Conservation (phyloP, 768 basidiomycete species). For the Tulasnella sp. region DNA sequence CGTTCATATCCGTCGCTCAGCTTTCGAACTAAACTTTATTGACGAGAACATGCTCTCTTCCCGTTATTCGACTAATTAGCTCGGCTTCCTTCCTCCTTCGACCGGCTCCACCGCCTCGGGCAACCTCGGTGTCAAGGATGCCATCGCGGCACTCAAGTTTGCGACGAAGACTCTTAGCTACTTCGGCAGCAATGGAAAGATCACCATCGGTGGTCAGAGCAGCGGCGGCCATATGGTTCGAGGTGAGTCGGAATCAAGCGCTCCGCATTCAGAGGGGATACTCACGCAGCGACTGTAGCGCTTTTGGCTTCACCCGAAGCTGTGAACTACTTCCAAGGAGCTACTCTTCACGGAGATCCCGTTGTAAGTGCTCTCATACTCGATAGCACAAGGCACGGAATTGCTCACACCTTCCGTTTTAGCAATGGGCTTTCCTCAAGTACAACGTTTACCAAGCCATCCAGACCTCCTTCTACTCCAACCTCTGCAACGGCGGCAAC, state of each 20-base stretch:
- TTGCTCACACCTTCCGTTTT: not conserved
- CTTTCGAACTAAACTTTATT: not conserved
- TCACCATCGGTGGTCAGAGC: constrained; percentile 76
- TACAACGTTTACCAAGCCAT: constrained; percentile 41
- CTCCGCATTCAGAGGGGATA: too few species aligned
- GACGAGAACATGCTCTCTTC: not conserved
- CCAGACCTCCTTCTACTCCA: constrained; percentile 39
- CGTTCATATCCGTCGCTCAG: constrained; percentile 21
- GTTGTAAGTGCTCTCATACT: constrained; percentile 42
- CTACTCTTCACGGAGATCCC: constrained; percentile 78
- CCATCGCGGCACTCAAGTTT: constrained; percentile 54
- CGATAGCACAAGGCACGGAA: not conserved
- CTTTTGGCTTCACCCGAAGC: constrained; percentile 64
- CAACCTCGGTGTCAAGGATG: constrained; percentile 61
- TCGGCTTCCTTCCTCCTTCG: constrained; percentile 60
- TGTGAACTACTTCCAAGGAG: constrained; percentile 57
- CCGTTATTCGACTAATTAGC: too few species aligned
- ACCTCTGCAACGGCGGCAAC: constrained; percentile 30
- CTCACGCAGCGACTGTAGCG: too few species aligned
- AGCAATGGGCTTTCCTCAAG: constrained; percentile 66
- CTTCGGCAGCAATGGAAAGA: constrained; percentile 58
- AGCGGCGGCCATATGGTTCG: constrained; percentile 69
- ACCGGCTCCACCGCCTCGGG: constrained; percentile 36
- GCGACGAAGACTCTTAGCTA: constrained; percentile 41
- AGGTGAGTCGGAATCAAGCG: constrained; percentile 18